Base-by-base conservation (phyloP, 2,329 filamentous ascomycete genomes). In the Colletotrichum kahawae region DNA sequence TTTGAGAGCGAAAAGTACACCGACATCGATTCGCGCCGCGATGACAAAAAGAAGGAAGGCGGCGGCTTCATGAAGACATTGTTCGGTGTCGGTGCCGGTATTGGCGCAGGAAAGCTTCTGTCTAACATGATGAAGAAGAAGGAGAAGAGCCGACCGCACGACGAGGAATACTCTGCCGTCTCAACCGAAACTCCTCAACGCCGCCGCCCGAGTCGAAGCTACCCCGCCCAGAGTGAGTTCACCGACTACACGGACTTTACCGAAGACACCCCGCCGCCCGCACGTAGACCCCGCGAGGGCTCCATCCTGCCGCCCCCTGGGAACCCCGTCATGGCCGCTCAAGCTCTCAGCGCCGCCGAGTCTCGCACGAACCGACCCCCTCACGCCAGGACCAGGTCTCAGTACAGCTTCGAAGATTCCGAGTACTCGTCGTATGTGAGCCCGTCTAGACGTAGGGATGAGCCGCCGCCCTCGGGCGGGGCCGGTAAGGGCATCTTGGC, bases 1-100 rank as follows among this genome's bases (percentile, higher is more conserved):
- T 84, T 87, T 24, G 86, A 89, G 38, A 90, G 93, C 51, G 93
- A 95, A 77, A 95, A 95, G 81, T 90, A 90, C 72, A 90, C 90
- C 0, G 89, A 92, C n/a, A 73, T 78, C 9, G 78, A 77, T 71
- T 79, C 60, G 64, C 78, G 33, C 85, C 84, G 29, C 86, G 83
- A 43, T 77, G 79, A 70, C 78, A 79, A 82, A 79, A 82, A 81
- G 72, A 82, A 51, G n/a, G 43, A 85, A 48, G 85, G 87, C 5
- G 89, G 90, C 21, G 91, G 92, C 10, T 88, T 93, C 78, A 89
- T 92, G 82, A 90, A 90, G 79, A 90, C 89, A 67, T 75, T 95
- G 3, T 82, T 93, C 16, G 89, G 90, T 60, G 85, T 91, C 27
- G 92, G 91, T 16, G 93, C 91, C 1, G 86, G 90, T 7, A 82